These are phyloP conservation scores for Fusarium sp. DNA, from an alignment of 2,329 filamentous ascomycete species.

Conservation along the genomic window DNA sequence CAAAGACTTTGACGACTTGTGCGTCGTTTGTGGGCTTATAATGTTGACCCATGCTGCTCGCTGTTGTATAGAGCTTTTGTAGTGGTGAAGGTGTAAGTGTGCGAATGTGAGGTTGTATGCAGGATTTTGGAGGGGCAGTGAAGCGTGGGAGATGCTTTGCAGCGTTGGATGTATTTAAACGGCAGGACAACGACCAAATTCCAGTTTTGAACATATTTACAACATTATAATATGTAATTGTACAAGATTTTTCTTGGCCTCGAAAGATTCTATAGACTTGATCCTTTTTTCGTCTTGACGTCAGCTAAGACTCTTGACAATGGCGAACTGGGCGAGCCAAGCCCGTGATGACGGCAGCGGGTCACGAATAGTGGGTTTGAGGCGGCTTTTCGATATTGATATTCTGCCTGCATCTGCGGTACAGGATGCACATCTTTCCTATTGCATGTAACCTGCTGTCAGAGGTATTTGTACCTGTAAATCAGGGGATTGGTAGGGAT, in stretches of 20 bases:
- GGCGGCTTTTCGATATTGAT: neutral
- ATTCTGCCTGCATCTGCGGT: neutral
- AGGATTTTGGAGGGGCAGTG: neutral
- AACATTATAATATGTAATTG: neutral
- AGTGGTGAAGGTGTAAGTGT: neutral
- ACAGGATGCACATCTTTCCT: neutral
- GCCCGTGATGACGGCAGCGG: slow-evolving; percentile 35
- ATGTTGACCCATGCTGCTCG: slow-evolving; percentile 39
- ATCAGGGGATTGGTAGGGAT: slow-evolving; percentile 17
- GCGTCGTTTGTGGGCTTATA: slow-evolving; percentile 41
- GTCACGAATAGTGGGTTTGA: slow-evolving; percentile 27
- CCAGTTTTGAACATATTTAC: slow-evolving; percentile 15
- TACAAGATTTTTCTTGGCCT: neutral
- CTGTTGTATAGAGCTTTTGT: slow-evolving; percentile 1
- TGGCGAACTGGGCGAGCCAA: slow-evolving; percentile 16
- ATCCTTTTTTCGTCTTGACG: slow-evolving; percentile 18
- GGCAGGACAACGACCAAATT: neutral
- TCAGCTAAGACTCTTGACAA: slow-evolving; percentile 16
- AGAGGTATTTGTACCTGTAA: slow-evolving; percentile 17
- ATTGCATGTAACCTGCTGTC: neutral
- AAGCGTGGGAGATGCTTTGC: neutral
- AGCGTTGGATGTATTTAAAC: slow-evolving; percentile 3
- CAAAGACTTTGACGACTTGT: slow-evolving; percentile 53
- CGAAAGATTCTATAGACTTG: neutral
- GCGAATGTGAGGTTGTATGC: neutral